A percentile compares a stretch with the other conserved stretches of the same genome.
Conservation (phyloP, 129 eudicot genomes). For the Ambrosia trifida region DNA sequence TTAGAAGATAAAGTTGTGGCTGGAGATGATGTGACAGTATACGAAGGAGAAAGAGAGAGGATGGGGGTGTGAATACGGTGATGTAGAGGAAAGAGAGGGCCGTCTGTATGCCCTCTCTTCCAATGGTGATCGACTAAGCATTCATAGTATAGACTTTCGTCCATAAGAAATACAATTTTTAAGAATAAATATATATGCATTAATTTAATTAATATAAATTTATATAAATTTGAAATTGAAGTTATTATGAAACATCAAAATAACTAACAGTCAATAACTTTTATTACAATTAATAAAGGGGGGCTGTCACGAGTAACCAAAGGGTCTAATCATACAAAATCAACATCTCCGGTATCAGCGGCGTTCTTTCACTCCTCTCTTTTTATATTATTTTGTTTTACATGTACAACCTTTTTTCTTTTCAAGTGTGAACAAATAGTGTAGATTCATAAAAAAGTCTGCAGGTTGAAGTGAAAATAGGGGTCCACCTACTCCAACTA, state of each 20-base stretch:
- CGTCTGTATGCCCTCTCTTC: too few species aligned
- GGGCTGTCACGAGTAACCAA: constrained; percentile 8
- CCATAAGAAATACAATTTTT: too few species aligned
- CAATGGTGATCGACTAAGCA: too few species aligned
- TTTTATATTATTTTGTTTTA: background rate
- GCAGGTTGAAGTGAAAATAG: constrained; percentile 37
- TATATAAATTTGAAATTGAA: too few species aligned
- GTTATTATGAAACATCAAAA: background rate
- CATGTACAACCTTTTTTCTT: constrained; percentile 7
- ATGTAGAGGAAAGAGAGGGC: too few species aligned
- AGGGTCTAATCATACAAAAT: constrained; percentile 26
- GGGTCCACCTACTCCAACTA: constrained; percentile 32
- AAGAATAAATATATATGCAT: too few species aligned
- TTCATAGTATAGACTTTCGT: too few species aligned
- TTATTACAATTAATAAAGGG: background rate
- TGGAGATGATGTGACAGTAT: too few species aligned
- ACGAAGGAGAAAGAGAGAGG: too few species aligned
- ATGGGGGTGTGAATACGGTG: too few species aligned
- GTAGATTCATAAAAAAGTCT: constrained; percentile 29
- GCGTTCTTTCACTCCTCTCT: constrained; percentile 11
- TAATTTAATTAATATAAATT: too few species aligned
- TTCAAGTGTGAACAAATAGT: constrained; percentile 40
- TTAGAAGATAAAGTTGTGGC: too few species aligned
- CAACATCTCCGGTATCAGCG: constrained; percentile 42
- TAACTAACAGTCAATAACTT: background rate